Base-by-base conservation (phyloP, 352 stramenopile genomes). In the Pythium oligandrum region DNA sequence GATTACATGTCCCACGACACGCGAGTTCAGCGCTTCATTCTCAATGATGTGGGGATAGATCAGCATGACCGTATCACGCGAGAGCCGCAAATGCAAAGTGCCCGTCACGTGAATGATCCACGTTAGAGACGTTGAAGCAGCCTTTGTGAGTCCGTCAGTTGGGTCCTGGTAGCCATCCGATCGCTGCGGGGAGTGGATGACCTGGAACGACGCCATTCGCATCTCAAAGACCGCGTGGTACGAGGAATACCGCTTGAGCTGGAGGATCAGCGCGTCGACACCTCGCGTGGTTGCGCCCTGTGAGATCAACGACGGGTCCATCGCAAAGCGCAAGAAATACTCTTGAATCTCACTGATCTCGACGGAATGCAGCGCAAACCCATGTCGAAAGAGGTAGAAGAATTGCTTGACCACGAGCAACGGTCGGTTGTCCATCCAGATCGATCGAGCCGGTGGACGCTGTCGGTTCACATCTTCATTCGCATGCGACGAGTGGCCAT, bases 201-300 rank as follows among this genome's bases (percentile, higher is more conserved):
- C 57, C 6, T 30, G 32, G 4, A 68, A 26, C 1, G 56, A 39
- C 5, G 56, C 39, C 6, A 55, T 44, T 7, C 52, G 47, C 35
- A 87, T 54, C 50, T 79, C 70, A 44, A 84, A 75, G 4, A 74
- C 64, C 4, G 73, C 63, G 49, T 89, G 76, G 47, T 87, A 89
- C 35, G 78, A 89, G 26, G 78, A 75, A 47, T 87, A 89, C 8
- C 78, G 63, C 59, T 89, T 86, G 2, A 89, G 53, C 57, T 89
- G 78, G 7, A 86, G 55, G 38, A 86, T 54, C 12, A 89, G 58
- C 4, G 75, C 78, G 42, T 89, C 74, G 7, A 68, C 53, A 30
- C 59, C 73, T 2, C 54, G 55, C 43, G 74, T 55, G 7, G 55
- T 60, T 0, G 77, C 58, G 1, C 80, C 53, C 12, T 77, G 68